A percentile compares a stretch with the other conserved stretches of the same genome.
Evolutionary conservation across 2,329 filamentous ascomycete genomes (phyloP).

Genomic region (Sporothrix variecibatus): DNA sequence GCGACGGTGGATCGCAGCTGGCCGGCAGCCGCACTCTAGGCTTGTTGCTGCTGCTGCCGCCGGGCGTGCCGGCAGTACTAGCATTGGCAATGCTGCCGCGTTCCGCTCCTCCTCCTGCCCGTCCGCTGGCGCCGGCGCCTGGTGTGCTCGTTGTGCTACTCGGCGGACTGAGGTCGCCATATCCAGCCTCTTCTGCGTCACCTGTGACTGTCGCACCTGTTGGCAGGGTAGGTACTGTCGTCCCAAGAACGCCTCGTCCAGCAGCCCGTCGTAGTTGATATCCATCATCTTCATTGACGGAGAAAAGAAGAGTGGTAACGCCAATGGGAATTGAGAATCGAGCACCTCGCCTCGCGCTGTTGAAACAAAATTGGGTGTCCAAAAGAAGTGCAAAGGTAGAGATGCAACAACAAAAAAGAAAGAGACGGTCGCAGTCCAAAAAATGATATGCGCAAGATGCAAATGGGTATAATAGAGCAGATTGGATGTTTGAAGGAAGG

Average conservation of each 20-base stretch:
- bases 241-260: slow-evolving; percentile 12
- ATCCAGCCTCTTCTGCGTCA: background rate
- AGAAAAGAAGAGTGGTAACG: background rate
- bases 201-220: background rate
- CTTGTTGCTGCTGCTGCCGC: slow-evolving; percentile 31
- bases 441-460: background rate
- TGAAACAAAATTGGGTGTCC: background rate
- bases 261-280: slow-evolving; percentile 5
- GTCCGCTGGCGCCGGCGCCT: background rate
- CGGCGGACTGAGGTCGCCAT: background rate
- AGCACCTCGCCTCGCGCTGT: background rate
- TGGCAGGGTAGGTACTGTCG: background rate
- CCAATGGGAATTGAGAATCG: background rate
- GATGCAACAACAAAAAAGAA: background rate
- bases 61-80: background rate
- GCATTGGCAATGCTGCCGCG: background rate
- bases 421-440: background rate
- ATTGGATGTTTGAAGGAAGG: no score
- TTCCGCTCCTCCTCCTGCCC: background rate
- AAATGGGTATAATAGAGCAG: background rate
- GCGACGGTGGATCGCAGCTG: slow-evolving; percentile 81
- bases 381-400: background rate
- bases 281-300: slow-evolving; percentile 24
- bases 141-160: slow-evolving; percentile 17
- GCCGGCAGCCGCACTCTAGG: slow-evolving; percentile 66